These are phyloP conservation scores for Vaccinium vitisidaea DNA, from an alignment of 148 eudicot species.

Conservation along the genomic window DNA sequence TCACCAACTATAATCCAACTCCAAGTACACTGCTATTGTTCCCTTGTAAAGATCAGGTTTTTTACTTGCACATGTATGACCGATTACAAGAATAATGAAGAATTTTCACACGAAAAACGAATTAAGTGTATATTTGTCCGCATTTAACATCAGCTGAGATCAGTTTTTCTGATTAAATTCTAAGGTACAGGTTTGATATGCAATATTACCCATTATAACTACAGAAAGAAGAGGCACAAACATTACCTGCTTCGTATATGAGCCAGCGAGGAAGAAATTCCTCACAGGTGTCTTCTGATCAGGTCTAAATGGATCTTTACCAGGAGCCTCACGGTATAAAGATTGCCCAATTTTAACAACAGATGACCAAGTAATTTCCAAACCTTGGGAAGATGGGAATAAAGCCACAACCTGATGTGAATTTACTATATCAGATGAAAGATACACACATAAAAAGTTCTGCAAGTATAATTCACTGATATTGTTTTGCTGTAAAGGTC, in stretches of 20 bases:
- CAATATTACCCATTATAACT: background rate
- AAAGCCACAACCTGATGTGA: conserved; percentile 59
- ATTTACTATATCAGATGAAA: background rate
- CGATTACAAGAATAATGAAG: background rate
- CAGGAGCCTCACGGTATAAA: conserved; percentile 92
- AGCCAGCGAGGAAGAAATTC: conserved; percentile 96
- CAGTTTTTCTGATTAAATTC: background rate
- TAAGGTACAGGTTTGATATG: background rate
- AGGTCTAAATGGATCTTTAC: conserved; percentile 97
- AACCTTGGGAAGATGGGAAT: conserved; percentile 91
- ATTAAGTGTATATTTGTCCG: background rate
- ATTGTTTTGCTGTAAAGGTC: background rate
- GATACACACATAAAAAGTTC: background rate
- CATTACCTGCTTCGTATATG: conserved; percentile 93
- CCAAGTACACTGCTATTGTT: background rate
- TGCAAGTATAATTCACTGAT: too few relatives aligned
- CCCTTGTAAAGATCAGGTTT: background rate
- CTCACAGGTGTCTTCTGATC: conserved; percentile 89
- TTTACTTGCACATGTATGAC: background rate
- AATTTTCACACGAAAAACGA: background rate
- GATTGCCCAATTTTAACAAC: conserved; percentile 96
- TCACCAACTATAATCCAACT: background rate
- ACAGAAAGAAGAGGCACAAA: background rate
- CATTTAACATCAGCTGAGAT: background rate
- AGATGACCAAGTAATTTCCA: conserved; percentile 90